Base-by-base conservation (phyloP, 2,329 filamentous ascomycete genomes). In the Aureobasidium sp. region DNA sequence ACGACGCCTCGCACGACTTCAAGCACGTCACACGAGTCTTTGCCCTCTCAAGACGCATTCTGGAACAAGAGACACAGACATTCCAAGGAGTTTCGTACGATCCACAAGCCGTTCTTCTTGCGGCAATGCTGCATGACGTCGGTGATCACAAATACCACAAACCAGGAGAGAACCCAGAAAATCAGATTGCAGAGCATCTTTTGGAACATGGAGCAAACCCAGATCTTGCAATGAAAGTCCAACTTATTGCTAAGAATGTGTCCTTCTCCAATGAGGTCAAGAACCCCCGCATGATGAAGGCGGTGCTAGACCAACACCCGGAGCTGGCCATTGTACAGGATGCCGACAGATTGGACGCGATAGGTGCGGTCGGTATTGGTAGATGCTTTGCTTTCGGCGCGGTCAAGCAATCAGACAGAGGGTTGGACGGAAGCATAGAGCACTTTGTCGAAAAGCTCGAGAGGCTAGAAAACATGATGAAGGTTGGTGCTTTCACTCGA, bases 1-100 rank as follows among this genome's bases (percentile, higher is more conserved):
- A 90, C 75, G 92, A 97, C 75, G 85, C 85, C 57, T 96, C 90
- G 2, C 92, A 97, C 77, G 90, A 96, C 77, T 95, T 90, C 78
- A 79, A 84, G 62, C 92, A 97, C 74, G 89, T 96, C 69, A 78
- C 85, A 65, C 87, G 92, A 59, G 91, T 97, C 27, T 77, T 91
- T 27, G 81, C 82, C n/a, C 83, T 94, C 39, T 84, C 91, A 7
- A 83, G 84, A 49, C 77, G 82, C 66, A 86, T 91, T 65, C 79
- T 88, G 63, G 68, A 77, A 47, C 72, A 74, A 44, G 82, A 86
- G 59, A 74, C 69, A 70, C 60, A 67, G 62, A 55, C 72, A 68
- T 67, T 74, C 47, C 70, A 74, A 1, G 39, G 66, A 2, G 63
- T 58, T 13, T 53, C 65, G 32, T 80, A 80, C 68, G 80, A 89